Percentiles rank a stretch among this genome's conserved stretches.
Evolutionary conservation across 2,329 filamentous ascomycete genomes (phyloP).

Genomic region (Pseudohalonectria lignicola): DNA sequence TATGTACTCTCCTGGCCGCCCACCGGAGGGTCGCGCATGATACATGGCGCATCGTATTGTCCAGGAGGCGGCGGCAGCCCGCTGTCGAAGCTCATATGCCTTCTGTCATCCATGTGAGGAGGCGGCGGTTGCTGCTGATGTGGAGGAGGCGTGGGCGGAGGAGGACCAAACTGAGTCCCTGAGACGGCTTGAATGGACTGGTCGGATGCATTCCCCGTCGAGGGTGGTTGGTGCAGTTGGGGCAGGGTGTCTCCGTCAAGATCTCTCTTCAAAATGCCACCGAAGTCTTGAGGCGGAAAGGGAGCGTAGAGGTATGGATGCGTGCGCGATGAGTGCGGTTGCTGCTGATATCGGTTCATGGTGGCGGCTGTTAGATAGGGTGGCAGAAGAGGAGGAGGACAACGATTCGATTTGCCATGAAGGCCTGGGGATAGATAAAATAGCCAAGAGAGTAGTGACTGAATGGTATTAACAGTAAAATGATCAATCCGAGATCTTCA

Average conservation of each 20-base stretch:
- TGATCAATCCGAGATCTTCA: too few relatives aligned
- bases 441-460: too few relatives aligned
- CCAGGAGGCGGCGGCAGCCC: too few relatives aligned
- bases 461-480: too few relatives aligned
- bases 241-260: conserved; percentile 33
- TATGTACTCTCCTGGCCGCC: conserved; percentile 25
- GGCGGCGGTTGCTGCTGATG: too few relatives aligned
- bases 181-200: conserved; percentile 18
- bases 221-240: conserved; percentile 38
- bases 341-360: too few relatives aligned
- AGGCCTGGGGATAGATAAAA: too few relatives aligned
- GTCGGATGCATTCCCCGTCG: conserved; percentile 30
- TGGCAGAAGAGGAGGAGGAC: too few relatives aligned
- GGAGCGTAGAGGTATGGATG: conserved; percentile 11
- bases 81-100: conserved; percentile 43
- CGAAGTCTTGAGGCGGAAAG: neutral
- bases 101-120: conserved; percentile 33
- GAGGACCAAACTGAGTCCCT: neutral
- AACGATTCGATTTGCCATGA: too few relatives aligned
- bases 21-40: too few relatives aligned
- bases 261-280: conserved; percentile 40
- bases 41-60: too few relatives aligned
- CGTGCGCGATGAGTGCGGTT: conserved; percentile 20
- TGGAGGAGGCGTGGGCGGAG: conserved; percentile 17
- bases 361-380: too few relatives aligned